These are phyloP conservation scores for Mrakia hoshinonis DNA, from an alignment of 768 basidiomycete species.

Conservation along the genomic window DNA sequence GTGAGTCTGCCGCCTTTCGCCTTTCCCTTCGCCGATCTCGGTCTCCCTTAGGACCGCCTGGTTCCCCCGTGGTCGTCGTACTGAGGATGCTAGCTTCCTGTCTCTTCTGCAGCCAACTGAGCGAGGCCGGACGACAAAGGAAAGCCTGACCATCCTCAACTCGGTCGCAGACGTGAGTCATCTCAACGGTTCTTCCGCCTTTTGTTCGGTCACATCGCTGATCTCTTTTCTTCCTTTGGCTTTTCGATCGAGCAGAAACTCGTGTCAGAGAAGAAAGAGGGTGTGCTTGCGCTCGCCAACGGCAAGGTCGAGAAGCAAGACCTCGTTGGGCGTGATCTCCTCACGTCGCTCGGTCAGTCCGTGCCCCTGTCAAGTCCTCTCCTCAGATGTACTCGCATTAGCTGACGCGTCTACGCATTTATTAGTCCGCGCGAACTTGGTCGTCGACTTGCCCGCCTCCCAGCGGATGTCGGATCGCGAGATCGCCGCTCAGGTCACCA, in stretches of 20 bases:
- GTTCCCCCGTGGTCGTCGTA: too few species aligned
- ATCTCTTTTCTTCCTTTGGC: neutral
- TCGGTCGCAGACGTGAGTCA: conserved; percentile 1
- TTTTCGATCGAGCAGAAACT: conserved; percentile 11
- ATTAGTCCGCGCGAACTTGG: conserved; percentile 54
- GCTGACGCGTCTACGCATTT: too few species aligned
- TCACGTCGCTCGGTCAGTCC: conserved; percentile 16
- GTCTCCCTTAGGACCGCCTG: too few species aligned
- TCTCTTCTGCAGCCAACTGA: neutral
- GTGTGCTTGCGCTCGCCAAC: conserved; percentile 5
- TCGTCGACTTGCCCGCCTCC: conserved; percentile 50
- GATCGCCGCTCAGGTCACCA: conserved; percentile 48
- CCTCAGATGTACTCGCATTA: neutral
- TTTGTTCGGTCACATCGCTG: too few species aligned
- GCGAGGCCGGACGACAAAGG: neutral
- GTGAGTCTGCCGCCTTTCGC: too few species aligned
- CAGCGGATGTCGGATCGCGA: conserved; percentile 57
- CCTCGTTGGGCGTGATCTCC: conserved; percentile 13
- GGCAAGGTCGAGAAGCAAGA: conserved; percentile 25
- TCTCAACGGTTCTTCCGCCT: neutral
- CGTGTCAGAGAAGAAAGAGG: conserved; percentile 41
- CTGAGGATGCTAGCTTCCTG: neutral
- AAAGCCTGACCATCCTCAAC: conserved; percentile 2
- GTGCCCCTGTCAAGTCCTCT: neutral
- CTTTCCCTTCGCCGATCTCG: too few species aligned